Conservation (phyloP, 345 rosid genomes). For the Citrus inodora region DNA sequence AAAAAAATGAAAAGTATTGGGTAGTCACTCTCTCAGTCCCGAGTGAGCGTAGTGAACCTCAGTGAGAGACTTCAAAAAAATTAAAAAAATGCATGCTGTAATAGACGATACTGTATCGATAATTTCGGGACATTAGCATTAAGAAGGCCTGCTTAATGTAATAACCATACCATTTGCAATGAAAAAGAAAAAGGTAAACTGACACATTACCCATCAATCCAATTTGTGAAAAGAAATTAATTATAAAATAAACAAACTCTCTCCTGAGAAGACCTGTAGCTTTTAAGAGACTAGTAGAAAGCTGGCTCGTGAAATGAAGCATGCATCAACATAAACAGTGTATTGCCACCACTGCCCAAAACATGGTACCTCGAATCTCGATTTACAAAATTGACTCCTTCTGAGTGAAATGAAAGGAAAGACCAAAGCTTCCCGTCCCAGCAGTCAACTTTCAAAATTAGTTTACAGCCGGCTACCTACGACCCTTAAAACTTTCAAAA, state of each 20-base stretch:
- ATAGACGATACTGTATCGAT: background rate
- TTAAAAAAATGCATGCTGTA: background rate
- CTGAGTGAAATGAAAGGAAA: background rate
- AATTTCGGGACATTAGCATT: background rate
- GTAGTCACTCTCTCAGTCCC: too few species aligned
- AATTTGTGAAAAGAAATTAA: background rate
- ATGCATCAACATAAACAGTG: background rate
- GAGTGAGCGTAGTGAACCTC: too few species aligned
- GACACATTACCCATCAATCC: background rate
- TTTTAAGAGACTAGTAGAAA: too few species aligned
- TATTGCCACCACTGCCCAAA: too few species aligned
- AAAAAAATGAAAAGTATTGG: background rate
- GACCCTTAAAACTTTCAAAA: background rate
- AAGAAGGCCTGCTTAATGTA: background rate
- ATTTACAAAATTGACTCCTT: background rate
- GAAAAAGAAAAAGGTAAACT: background rate
- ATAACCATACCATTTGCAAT: background rate
- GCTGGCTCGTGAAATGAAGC: background rate
- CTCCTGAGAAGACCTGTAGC: background rate
- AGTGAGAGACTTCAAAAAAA: background rate
- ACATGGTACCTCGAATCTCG: background rate
- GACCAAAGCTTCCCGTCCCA: background rate
- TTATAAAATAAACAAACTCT: background rate
- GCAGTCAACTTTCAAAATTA: constrained; percentile 2
- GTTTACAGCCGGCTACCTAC: constrained; percentile 9